Conservation (phyloP, 257 asterid genomes). For the Vinca minor region DNA sequence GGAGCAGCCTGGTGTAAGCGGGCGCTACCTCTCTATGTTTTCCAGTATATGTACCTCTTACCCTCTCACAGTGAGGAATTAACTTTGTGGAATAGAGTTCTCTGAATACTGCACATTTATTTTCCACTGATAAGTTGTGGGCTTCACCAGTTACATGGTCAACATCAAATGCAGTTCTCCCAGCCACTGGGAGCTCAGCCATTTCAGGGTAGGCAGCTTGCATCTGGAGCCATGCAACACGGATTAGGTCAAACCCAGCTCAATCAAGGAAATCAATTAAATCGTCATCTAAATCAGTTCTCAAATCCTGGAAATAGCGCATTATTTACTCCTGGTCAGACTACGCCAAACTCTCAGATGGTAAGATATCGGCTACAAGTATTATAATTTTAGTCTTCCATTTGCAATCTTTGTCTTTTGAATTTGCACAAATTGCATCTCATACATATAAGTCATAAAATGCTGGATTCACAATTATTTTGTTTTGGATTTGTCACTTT, state of each 20-base stretch:
- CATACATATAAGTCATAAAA: not conserved
- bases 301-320: constrained; percentile 81
- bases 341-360: constrained; percentile 72
- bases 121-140: not conserved
- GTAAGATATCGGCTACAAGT: constrained; percentile 29
- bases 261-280: constrained; percentile 86
- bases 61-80: not conserved
- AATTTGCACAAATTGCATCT: not conserved
- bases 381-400: not conserved
- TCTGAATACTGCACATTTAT: not conserved
- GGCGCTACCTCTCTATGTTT: not conserved
- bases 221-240: constrained; percentile 70
- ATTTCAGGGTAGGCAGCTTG: constrained; percentile 71
- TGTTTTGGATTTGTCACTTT: not conserved
- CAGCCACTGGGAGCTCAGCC: constrained; percentile 78
- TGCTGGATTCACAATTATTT: not conserved
- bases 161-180: constrained; percentile 87
- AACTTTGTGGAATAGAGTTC: not conserved
- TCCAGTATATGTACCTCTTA: not conserved
- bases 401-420: constrained; percentile 4
- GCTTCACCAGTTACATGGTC: constrained; percentile 62
- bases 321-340: constrained; percentile 81
- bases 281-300: constrained; percentile 78
- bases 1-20: not conserved
- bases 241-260: constrained; percentile 65